Conservation (phyloP, 176 grass and related monocot species). For the Aegilops bicornis region DNA sequence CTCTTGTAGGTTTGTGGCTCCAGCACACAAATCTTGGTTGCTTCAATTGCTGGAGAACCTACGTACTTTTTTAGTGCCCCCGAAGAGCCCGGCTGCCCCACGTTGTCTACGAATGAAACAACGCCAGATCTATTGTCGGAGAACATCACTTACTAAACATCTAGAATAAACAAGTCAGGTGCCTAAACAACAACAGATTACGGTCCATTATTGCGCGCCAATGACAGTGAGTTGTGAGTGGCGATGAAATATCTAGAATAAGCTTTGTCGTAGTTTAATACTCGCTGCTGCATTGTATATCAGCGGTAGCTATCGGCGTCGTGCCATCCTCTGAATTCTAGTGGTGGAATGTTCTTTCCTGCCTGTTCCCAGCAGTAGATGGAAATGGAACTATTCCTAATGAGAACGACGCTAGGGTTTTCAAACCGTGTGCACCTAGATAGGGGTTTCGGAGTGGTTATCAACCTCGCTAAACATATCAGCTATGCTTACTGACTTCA, state of each 20-base stretch:
- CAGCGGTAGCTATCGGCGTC: slow-evolving; percentile 14
- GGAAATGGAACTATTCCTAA: neutral
- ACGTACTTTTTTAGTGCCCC: too few relatives aligned
- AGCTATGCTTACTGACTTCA: neutral
- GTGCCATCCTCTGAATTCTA: neutral
- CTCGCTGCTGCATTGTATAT: neutral
- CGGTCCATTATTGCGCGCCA: slow-evolving; percentile 15
- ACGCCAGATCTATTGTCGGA: slow-evolving; percentile 10
- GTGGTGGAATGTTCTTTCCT: neutral
- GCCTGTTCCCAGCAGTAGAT: neutral
- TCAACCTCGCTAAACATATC: neutral
- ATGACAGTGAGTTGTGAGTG: slow-evolving; percentile 32
- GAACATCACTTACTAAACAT: too few relatives aligned
- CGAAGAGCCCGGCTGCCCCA: too few relatives aligned
- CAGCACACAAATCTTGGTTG: neutral
- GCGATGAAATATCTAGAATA: too few relatives aligned
- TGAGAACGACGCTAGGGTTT: neutral
- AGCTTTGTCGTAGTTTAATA: neutral
- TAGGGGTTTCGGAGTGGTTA: neutral
- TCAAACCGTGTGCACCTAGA: neutral
- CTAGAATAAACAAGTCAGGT: slow-evolving; percentile 26
- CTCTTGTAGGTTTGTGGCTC: neutral
- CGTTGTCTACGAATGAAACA: neutral
- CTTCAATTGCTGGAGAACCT: neutral
- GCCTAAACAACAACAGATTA: neutral